phyloP scores from a whole-genome alignment of 2,329 filamentous ascomycete species.

The Xylariaceae sp. region DNA sequence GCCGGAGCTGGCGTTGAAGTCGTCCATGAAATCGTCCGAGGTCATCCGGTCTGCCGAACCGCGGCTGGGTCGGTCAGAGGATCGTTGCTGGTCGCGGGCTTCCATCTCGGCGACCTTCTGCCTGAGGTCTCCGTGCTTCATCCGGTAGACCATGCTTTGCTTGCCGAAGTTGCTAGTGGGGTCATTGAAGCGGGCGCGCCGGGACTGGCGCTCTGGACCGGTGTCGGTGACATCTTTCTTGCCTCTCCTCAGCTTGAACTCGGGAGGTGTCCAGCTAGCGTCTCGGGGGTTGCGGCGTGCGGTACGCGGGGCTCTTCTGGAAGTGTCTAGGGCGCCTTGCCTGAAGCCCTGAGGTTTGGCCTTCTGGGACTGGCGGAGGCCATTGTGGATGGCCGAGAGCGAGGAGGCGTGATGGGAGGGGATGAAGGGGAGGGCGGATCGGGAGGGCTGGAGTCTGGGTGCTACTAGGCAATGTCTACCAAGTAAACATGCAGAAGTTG shows the following conservation, averaged over 20 bases:
- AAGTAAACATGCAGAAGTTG: slow-evolving; percentile 26
- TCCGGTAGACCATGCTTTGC: slow-evolving; percentile 53
- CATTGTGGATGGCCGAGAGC: slow-evolving; percentile 67
- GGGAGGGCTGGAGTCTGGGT: slow-evolving; percentile 6
- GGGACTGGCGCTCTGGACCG: slow-evolving; percentile 41
- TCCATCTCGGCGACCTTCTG: slow-evolving; percentile 27
- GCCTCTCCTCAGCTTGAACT: slow-evolving; percentile 42
- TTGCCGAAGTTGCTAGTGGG: slow-evolving; percentile 50
- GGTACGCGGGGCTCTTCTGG: slow-evolving; percentile 15
- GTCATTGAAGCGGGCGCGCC: slow-evolving; percentile 52
- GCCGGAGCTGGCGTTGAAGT: neutral
- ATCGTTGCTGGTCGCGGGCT: neutral
- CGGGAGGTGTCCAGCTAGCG: slow-evolving; percentile 19
- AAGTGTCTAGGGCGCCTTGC: slow-evolving; percentile 21
- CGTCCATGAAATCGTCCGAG: slow-evolving; percentile 13
- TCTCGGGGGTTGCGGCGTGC: slow-evolving; percentile 10
- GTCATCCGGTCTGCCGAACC: slow-evolving; percentile 4
- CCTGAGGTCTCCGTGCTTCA: slow-evolving; percentile 46
- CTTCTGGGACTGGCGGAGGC: slow-evolving; percentile 50
- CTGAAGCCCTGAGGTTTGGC: slow-evolving; percentile 32
- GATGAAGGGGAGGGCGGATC: slow-evolving; percentile 29
- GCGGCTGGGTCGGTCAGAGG: neutral
- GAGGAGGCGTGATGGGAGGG: slow-evolving; percentile 41
- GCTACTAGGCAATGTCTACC: slow-evolving; percentile 23
- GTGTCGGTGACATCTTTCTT: slow-evolving; percentile 52